A percentile compares a stretch with the other conserved stretches of the same genome.
These are phyloP conservation scores for Chalara sp. DNA, from an alignment of 2,329 filamentous ascomycete genomes.

Conservation along the genomic window DNA sequence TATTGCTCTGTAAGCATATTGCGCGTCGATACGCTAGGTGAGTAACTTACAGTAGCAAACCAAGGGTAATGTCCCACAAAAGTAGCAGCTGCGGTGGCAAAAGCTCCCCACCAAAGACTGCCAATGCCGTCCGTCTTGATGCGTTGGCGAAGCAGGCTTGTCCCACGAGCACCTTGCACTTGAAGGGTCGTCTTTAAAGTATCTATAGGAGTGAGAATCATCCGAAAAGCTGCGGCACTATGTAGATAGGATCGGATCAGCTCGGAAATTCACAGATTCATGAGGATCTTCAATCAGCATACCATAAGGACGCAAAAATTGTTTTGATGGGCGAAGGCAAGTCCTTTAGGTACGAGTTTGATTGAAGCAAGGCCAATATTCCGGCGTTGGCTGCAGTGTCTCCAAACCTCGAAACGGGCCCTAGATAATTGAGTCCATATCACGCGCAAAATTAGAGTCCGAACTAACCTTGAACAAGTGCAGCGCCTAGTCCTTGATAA, in stretches of 20 bases:
- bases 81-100: conserved; percentile 41
- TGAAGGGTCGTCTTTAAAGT: conserved; percentile 45
- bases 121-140: conserved; percentile 37
- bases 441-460: background rate
- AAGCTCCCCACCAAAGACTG: conserved; percentile 43
- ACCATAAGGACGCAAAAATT: conserved; percentile 40
- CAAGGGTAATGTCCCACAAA: conserved; percentile 44
- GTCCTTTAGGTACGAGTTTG: conserved; percentile 37
- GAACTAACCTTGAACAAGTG: conserved; percentile 36
- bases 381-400: conserved; percentile 43
- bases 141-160: conserved; percentile 35
- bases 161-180: conserved; percentile 38
- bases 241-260: background rate
- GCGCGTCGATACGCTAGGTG: too few relatives aligned
- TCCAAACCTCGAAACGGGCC: conserved; percentile 39
- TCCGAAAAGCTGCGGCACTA: conserved; percentile 39
- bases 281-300: background rate
- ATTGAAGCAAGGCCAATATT: conserved; percentile 40
- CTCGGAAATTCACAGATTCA: background rate
- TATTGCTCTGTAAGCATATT: conserved; percentile 12
- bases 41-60: conserved; percentile 37
- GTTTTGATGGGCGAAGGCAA: conserved; percentile 38
- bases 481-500: conserved; percentile 38
- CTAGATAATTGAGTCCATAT: conserved; percentile 17
- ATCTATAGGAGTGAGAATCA: conserved; percentile 41